Evolutionary conservation across 1,284 basidiomycete genomes (phyloP), one percentile per base, ranked within the genome.

Genomic region (Marasmius oreades): DNA sequence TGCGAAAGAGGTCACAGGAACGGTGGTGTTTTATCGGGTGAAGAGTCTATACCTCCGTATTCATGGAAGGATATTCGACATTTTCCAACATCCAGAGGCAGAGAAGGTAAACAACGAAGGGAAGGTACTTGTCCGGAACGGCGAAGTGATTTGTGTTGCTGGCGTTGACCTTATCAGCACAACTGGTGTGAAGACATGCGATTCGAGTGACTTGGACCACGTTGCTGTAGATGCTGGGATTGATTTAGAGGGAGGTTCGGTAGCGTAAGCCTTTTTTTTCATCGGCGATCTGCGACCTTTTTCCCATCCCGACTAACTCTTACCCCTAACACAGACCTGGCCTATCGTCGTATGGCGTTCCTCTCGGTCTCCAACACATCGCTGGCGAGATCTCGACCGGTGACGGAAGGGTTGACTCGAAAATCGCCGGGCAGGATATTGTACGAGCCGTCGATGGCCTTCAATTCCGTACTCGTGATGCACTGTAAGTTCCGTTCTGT

Each of bases 391-490:
- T 68, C 2, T 84, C 85, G 2, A 92, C 90, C 1, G 78, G 77
- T 31, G 91, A 93, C 61, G 92, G 92, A 11, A 60, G 52, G 7
- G 77, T 83, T 16, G 70, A 72, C 34, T 80, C 89, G 63, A 76
- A 77, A 12, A 65, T 90, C 42, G 66, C 66, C 20, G 66, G 62
- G 3, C 62, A 71, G 34, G 65, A 78, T 22, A 66, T 90, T 37
- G 80, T 88, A 24, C 77, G 78, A 31, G 91, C 86, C 0, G 80
- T 82, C 5, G 92, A 95, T 66, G 90, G 90, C 0, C 74, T 92
- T 14, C 78, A 81, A 53, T 93, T 90, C 63, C 77, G 76, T 3
- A 82, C 83, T 23, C 81, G 90, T 47, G 84, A 92, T 64, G 80
- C 84, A 37, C 69, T 90, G 85, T 90, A 62, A 66, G 86, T 71